A percentile compares a stretch with the other conserved stretches of the same genome.
phyloP scores from a whole-genome alignment of 306 rosid species.

The Mimosa bimucronata region DNA sequence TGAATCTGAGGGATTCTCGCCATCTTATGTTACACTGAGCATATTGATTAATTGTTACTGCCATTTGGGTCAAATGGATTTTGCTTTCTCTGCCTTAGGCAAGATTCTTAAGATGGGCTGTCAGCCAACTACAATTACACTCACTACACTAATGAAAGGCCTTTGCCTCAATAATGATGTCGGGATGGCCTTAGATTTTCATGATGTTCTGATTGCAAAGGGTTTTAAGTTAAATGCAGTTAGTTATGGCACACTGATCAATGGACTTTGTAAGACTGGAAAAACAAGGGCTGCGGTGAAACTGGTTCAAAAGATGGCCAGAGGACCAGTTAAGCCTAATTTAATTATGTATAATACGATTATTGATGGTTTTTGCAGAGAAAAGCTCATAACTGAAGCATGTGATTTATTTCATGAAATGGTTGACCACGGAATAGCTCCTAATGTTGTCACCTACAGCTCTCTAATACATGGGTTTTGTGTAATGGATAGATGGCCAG shows the following conservation, averaged over 20 bases:
- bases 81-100: not conserved
- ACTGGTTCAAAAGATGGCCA: not conserved
- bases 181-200: not conserved
- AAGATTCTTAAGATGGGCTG: not conserved
- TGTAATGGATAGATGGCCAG: not conserved
- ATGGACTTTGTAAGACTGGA: not conserved
- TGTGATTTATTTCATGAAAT: not conserved
- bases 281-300: not conserved
- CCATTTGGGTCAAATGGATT: not conserved
- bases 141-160: not conserved
- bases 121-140: not conserved
- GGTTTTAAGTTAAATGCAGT: not conserved
- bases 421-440: not conserved
- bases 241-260: not conserved
- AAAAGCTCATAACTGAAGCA: not conserved
- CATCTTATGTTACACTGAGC: too few species aligned
- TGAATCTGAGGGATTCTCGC: too few species aligned
- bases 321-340: not conserved
- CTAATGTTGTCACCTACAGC: not conserved
- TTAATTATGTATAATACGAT: too few species aligned
- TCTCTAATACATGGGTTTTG: not conserved
- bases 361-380: not conserved
- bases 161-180: too few species aligned
- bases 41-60: not conserved
- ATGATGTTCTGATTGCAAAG: not conserved